Evolutionary conservation across 2,329 filamentous ascomycete species (phyloP), one percentile per base, ranked within the genome.

Genomic region (Alternaria arborescens): DNA sequence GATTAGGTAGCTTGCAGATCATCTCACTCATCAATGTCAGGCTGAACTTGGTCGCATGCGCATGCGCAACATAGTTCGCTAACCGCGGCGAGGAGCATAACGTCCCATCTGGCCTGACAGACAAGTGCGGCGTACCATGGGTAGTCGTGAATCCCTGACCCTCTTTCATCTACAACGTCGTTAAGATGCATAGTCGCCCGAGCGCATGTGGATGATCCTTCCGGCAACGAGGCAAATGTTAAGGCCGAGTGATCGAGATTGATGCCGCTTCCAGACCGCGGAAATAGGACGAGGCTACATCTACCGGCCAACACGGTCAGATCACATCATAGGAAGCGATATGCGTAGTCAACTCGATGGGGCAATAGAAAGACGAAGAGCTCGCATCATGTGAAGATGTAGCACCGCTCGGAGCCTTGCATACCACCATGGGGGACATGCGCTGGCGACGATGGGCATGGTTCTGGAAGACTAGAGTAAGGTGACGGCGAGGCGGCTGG

Each of bases 321-420:
- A 30, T 52, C 16, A 43, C 48, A 20, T 36, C 30, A 38, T 24
- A 38, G 34, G 50, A 53, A 54, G 52, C 42, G 55, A 58, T 34
- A 67, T 69, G 66, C 66, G 62, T 41, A 56, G 47, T 38, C 40
- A 10, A 59, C 65, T 66, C 14, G 58, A 67, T 62, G 46, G 53
- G 55, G 66, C 56, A 59, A 66, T 46, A 57, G 58, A 67, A 41
- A 55, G 56, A 51, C 60, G 52, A 48, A 41, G 58, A 55, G 43
- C 44, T 65, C 26, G 52, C 57, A 53, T 52, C 58, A 61, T 58
- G 43, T 64, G 58, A 65, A 44, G 40, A 41, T 47, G 50, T 44
- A 50, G 54, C 53, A 60, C 55, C 60, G 60, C 47, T 55, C 40
- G 52, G 24, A 55, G 46, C 42, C 60, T 61, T 56, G 53, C 58